These are phyloP conservation scores for Fusarium austroafricanum DNA, from an alignment of 2,329 filamentous ascomycete species.

Conservation along the genomic window DNA sequence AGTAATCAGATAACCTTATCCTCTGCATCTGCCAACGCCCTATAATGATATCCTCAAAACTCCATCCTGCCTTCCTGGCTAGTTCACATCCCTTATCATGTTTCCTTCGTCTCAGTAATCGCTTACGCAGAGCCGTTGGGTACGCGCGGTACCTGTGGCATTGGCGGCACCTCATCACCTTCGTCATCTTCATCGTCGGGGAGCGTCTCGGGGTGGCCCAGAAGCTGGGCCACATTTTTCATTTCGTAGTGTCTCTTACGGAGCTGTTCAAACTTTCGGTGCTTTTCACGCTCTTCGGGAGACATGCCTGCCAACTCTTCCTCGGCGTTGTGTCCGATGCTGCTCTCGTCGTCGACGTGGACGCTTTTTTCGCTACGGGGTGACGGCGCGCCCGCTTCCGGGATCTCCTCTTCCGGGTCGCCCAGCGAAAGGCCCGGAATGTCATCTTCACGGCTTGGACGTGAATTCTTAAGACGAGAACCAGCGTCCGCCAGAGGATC, in stretches of 20 bases:
- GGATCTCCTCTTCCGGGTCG: conserved; percentile 83
- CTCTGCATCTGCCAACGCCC: conserved; percentile 44
- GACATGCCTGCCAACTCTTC: conserved; percentile 65
- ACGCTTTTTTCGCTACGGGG: conserved; percentile 74
- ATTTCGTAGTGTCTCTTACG: conserved; percentile 99
- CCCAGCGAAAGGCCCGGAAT: conserved; percentile 94
- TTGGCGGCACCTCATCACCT: conserved; percentile 58
- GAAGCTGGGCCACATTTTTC: conserved; percentile 88
- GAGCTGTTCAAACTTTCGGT: conserved; percentile 88
- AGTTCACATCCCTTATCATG: conserved; percentile 22
- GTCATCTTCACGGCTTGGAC: conserved; percentile 70
- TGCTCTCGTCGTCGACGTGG: conserved; percentile 76
- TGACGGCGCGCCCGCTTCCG: conserved; percentile 56
- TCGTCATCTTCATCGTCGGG: conserved; percentile 73
- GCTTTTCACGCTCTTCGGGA: conserved; percentile 87
- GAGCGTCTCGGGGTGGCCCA: conserved; percentile 79
- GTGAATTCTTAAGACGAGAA: conserved; percentile 49
- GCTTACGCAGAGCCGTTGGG: conserved; percentile 55
- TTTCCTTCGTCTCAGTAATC: conserved; percentile 5
- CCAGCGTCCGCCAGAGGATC: conserved; percentile 48
- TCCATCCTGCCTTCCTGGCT: conserved; percentile 32
- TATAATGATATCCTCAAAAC: conserved; percentile 46
- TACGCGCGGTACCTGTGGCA: conserved; percentile 57
- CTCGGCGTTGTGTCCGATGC: conserved; percentile 69
- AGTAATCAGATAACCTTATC: conserved; percentile 21